Base-by-base conservation (phyloP, 441 rosid species). In the Croton setiger region DNA sequence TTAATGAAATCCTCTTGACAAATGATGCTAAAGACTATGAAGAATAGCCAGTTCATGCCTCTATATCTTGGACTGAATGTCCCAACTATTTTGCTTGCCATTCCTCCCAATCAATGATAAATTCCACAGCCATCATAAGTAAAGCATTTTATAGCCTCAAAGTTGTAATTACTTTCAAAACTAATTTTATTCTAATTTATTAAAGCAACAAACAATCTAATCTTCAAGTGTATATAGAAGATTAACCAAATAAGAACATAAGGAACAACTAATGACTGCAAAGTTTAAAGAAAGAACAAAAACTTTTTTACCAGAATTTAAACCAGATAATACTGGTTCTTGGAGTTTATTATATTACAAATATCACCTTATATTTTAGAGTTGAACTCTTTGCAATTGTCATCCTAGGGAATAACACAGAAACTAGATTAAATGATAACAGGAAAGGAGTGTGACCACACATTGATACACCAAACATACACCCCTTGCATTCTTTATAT, bases 391-490 rank as follows among this genome's bases (percentile, higher is more conserved):
- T 36, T 12, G 7, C 12, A 17, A 52, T 27, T 59, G 49, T 43
- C 47, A 7, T 47, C 44, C 44, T 53, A 20, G 35, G 65, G 64
- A 70, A 33, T 57, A 18, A 6, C 41, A 64, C 66, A 35, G 52
- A 51, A 48, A 59, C 20, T 54, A 13, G 12, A 35, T 44, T 44
- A 18, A 23, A 13, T 7, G 9, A 53, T 54, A 33, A 54, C 11
- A 56, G 11, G 31, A 27, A 41, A 11, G 31, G 4, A n/a, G 20
- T 18, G 57, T 47, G 47, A 27, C 31, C 31, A 27, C 31, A 2
- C 31, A 27, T 27, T 27, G 31, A 27, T 27, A 1, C 31, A 27
- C 31, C 31, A 27, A n/a, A 27, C 31, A 27, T 27, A 27, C 31
- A 27, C 31, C 31, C 31, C 31, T 27, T 27, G 2, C 31, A 27